Evolutionary conservation across 2,329 filamentous ascomycete species (phyloP).

Genomic region (Zasmidium cellare): DNA sequence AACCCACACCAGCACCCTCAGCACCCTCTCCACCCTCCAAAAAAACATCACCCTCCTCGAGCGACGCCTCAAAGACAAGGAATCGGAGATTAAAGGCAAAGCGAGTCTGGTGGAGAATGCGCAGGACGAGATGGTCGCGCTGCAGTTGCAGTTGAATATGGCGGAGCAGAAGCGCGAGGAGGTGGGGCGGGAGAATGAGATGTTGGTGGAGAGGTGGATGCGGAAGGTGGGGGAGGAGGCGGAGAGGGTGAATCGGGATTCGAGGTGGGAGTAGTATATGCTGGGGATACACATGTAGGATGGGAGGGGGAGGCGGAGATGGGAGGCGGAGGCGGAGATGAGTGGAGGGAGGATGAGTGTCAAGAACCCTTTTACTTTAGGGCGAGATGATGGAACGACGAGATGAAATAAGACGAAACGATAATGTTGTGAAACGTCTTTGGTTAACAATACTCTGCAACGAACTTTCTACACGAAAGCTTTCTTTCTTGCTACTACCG

Average conservation of each 20-base stretch:
- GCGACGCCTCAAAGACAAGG: constrained; percentile 72
- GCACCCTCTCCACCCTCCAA: constrained; percentile 62
- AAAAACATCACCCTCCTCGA: constrained; percentile 62
- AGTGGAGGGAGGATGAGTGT: too few species aligned
- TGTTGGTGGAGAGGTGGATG: constrained; percentile 91
- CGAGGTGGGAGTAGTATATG: constrained; percentile 26
- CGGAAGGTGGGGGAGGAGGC: constrained; percentile 81
- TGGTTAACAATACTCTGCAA: background rate
- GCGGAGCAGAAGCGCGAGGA: constrained; percentile 73
- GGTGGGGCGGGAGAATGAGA: constrained; percentile 79
- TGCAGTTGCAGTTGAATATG: constrained; percentile 86
- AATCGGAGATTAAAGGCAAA: constrained; percentile 84
- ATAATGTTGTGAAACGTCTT: too few species aligned
- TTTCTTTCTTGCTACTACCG: background rate
- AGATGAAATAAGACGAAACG: too few species aligned
- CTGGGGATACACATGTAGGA: background rate
- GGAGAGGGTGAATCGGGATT: constrained; percentile 73
- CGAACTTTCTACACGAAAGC: background rate
- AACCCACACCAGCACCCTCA: constrained; percentile 64
- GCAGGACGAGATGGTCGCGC: constrained; percentile 87
- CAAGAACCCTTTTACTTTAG: too few species aligned
- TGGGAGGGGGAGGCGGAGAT: background rate
- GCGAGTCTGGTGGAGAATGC: constrained; percentile 80
- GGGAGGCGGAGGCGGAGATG: too few species aligned
- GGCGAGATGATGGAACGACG: too few species aligned